Conservation (phyloP, 352 stramenopile species). For the Phytopythium oedochilum region DNA sequence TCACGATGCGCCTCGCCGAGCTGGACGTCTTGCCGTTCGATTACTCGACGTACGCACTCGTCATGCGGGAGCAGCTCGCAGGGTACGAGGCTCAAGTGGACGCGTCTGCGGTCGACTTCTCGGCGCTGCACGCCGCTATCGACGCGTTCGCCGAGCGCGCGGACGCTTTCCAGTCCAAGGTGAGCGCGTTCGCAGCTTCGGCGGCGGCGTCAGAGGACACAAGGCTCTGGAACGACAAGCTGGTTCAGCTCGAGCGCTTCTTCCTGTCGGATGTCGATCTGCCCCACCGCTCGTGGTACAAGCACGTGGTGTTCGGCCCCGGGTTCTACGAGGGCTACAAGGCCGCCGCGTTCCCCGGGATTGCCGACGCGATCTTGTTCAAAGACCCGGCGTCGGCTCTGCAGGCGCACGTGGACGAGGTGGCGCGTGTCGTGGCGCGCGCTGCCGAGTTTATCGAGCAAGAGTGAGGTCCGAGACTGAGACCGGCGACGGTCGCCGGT, state of each 20-base stretch:
- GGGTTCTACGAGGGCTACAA: slow-evolving; percentile 38
- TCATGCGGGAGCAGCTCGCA: slow-evolving; percentile 23
- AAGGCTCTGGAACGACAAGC: slow-evolving; percentile 28
- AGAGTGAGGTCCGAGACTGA: no score
- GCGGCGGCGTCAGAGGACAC: not conserved
- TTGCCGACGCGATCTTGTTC: slow-evolving; percentile 35
- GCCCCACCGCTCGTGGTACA: slow-evolving; percentile 35
- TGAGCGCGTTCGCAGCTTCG: slow-evolving; percentile 10
- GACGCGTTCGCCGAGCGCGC: slow-evolving; percentile 24
- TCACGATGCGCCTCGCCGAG: slow-evolving; percentile 36
- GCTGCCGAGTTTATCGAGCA: slow-evolving; percentile 28
- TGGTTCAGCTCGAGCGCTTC: slow-evolving; percentile 26
- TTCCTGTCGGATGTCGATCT: slow-evolving; percentile 22
- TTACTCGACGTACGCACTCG: slow-evolving; percentile 19
- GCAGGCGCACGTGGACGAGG: slow-evolving; percentile 40
- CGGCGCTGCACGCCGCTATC: slow-evolving; percentile 30
- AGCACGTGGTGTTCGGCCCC: slow-evolving; percentile 40
- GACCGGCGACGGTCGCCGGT: no score
- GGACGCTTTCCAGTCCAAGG: slow-evolving; percentile 18
- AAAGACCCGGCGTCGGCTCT: slow-evolving; percentile 22
- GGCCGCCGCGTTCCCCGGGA: slow-evolving; percentile 33
- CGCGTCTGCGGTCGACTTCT: slow-evolving; percentile 22
- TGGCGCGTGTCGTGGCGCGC: slow-evolving; percentile 23
- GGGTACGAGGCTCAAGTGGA: slow-evolving; percentile 4
- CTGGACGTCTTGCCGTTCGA: slow-evolving; percentile 25